Base-by-base conservation (phyloP, 768 basidiomycete genomes). In the Boletales sp. region DNA sequence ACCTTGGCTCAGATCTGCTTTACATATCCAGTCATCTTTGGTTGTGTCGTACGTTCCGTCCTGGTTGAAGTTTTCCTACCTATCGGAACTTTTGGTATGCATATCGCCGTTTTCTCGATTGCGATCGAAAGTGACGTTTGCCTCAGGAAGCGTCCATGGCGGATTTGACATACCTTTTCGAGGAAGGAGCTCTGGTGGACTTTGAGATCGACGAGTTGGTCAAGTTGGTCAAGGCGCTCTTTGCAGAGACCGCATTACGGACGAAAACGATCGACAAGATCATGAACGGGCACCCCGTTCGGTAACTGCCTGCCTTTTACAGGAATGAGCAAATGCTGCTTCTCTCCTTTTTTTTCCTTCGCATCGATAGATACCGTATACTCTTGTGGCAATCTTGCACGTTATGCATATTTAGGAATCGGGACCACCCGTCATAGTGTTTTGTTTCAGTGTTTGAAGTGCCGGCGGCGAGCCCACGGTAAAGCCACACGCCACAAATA, bases 51-150 rank as follows among this genome's bases (percentile, higher is more conserved):
- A 90, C 55, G 90, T 94, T n/a, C 87, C 90, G 2, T 85, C 82
- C 12, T 97, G 94, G 94, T 75, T 97, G 58, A 95, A 95, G 67
- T 95, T 90, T 67, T 92, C 88, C 17, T 97, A 97, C 67, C 76
- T 97, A 5, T 90, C 90, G 2, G 94, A 97, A 66, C 77, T 97
- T 12, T 66, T 97, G 75, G 93, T 94, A 52, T 40, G 87, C 75
- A 24, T 10, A 29, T 18, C 38, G 8, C 42, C 29, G 14, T 24
- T 38, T 24, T 31, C 35, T 12, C 30, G n/a, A 18, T 52, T 17
- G 13, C 31, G 24, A 18, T 47, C 31, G 19, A 29, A 19, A 10
- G 57, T 31, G 47, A 51, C 36, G 42, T 24, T 47, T 39, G 37
- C 30, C 67, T 43, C 57, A 94, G 92, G 91, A 93, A 68, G 94